Percentiles rank a stretch among this genome's conserved stretches.
These are phyloP conservation scores for Arthrobotrys conoides DNA, from an alignment of 2,329 filamentous ascomycete species.

Conservation along the genomic window DNA sequence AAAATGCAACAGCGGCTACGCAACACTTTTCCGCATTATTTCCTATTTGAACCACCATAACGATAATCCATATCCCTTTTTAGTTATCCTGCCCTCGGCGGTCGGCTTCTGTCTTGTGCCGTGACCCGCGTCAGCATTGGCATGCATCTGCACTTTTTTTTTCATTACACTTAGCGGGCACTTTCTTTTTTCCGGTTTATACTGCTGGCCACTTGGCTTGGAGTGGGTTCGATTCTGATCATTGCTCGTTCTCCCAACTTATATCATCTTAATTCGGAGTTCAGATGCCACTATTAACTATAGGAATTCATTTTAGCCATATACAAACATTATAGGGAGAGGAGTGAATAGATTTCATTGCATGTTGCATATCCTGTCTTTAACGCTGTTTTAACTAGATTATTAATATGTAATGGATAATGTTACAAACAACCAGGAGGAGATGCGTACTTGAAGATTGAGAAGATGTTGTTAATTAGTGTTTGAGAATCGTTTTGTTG, in stretches of 20 bases:
- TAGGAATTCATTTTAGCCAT: constrained; percentile 33
- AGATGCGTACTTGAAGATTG: background rate
- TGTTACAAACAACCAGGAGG: constrained; percentile 24
- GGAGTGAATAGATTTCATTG: constrained; percentile 30
- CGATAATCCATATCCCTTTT: constrained; percentile 7
- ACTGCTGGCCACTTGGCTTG: constrained; percentile 7
- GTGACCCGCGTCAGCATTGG: constrained; percentile 35
- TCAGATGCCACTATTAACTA: constrained; percentile 27
- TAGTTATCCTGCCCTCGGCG: constrained; percentile 16
- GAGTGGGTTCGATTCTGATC: constrained; percentile 39
- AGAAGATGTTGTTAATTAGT: background rate
- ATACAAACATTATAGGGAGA: constrained; percentile 4
- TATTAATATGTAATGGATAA: constrained; percentile 58
- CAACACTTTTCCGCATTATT: constrained; percentile 26
- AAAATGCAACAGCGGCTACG: constrained; percentile 44
- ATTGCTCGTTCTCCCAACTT: background rate
- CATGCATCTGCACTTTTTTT: constrained; percentile 20
- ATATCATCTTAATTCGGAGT: constrained; percentile 28
- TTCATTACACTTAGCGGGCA: constrained; percentile 25
- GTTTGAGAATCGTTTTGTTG: constrained; percentile 2
- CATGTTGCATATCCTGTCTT: constrained; percentile 43
- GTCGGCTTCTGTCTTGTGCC: constrained; percentile 10
- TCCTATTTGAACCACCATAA: constrained; percentile 23
- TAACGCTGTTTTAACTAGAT: constrained; percentile 42
- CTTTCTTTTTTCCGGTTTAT: constrained; percentile 16